Evolutionary conservation across 805 yeast genomes (phyloP), one percentile per base, ranked within the genome.

Genomic region (Nakazawaea ishiwadae): DNA sequence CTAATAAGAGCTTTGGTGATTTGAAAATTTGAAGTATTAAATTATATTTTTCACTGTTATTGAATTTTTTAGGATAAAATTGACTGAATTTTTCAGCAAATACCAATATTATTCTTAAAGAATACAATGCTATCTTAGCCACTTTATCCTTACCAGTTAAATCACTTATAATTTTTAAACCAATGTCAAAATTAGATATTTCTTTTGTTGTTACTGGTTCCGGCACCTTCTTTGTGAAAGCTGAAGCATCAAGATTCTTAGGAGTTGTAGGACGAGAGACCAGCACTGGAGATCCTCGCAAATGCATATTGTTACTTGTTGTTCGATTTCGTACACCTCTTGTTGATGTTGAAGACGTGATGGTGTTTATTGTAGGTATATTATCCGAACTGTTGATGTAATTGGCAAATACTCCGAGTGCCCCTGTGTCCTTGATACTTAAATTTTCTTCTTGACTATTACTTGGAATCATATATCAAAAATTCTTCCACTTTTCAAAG

Each of bases 141-240:
- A 81, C 45, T 53, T 81, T 81, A 52, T 84, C 93, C 55, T 83
- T 84, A 37, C 91, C 91, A 2, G 76, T 70, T 20, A 83, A 55
- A 35, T 71, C 70, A 39, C 73, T 73, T 39, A 81, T 55, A 55
- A 81, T 59, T 26, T 67, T 65, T 60, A 79, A 69, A 39, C 79
- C 60, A 5, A 81, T 63, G 35, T 73, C 79, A 52, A 69, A 58
- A 10, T 50, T 21, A 6, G 51, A 41, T 6, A 62, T 55, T 2
- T 40, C 40, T 12, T 33, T 19, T 21, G 29, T 18, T 19, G 29
- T 18, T 23, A 5, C 31, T 14, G 29, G 9, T 12, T 18, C n/a
- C 17, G 42, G 12, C 23, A 15, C 5, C n/a, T 16, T 14, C 35
- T 36, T 38, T 23, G 29, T 17, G 24, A 16, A 6, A 9, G 35